Evolutionary conservation across 169 alveolate genomes (phyloP).

Genomic region (Plasmodium adleri): DNA sequence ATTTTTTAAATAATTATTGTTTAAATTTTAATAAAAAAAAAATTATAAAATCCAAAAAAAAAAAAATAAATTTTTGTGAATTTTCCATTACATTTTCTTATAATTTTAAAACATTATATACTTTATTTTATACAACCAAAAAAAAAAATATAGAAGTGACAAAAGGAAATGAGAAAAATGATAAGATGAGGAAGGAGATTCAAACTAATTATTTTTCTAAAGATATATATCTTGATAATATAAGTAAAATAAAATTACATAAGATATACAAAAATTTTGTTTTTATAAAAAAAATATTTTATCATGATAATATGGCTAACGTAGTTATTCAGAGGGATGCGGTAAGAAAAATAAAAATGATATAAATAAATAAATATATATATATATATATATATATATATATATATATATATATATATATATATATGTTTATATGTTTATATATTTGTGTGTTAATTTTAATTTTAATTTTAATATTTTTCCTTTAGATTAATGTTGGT

Average conservation of each 20-base stretch:
- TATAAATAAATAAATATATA: not conserved
- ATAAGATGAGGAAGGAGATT: not conserved
- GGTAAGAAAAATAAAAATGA: conserved; percentile 9
- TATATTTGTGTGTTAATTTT: not conserved
- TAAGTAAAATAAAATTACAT: not conserved
- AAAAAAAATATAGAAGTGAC: not conserved
- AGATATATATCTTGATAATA: not conserved
- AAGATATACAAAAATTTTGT: conserved; percentile 13
- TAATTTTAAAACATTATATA: conserved; percentile 41
- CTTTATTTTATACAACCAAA: conserved; percentile 38
- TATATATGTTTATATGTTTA: not conserved
- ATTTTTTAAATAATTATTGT: conserved; percentile 1
- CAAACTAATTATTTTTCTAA: conserved; percentile 17
- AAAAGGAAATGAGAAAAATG: not conserved
- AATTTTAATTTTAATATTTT: not conserved
- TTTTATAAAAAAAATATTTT: conserved; percentile 51
- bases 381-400: not conserved
- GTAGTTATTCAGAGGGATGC: conserved; percentile 30
- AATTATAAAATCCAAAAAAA: conserved; percentile 7
- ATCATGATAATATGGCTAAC: conserved; percentile 9
- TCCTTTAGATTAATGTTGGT: conserved; percentile 38
- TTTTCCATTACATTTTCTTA: conserved; percentile 33
- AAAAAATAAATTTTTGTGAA: conserved; percentile 28
- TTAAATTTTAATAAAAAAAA: conserved; percentile 1
- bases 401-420: not conserved